These are phyloP conservation scores for Syzygium grande DNA, from an alignment of 345 rosid genomes.

Conservation along the genomic window DNA sequence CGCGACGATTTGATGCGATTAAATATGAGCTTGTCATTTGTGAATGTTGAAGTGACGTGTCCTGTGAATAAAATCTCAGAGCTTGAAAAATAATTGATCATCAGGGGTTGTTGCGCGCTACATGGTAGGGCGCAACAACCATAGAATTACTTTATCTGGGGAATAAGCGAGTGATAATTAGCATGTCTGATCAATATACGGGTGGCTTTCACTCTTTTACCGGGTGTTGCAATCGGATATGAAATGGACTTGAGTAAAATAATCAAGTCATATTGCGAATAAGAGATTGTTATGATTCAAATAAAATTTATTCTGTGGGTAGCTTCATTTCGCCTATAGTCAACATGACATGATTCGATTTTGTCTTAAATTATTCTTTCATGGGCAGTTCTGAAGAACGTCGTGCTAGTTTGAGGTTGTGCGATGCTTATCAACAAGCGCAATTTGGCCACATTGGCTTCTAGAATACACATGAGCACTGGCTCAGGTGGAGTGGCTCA, in stretches of 20 bases:
- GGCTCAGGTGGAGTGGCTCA: accelerated
- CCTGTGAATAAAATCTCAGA: not conserved
- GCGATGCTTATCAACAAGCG: not conserved
- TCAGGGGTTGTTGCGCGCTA: not conserved
- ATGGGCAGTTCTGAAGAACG: too few species aligned
- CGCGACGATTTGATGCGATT: too few species aligned
- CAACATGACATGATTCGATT: not conserved
- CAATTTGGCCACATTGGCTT: not conserved
- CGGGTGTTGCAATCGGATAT: not conserved
- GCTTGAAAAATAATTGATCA: not conserved
- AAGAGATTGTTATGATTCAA: accelerated
- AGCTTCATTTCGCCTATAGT: not conserved
- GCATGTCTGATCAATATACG: not conserved
- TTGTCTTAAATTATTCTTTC: not conserved
- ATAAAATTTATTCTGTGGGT: not conserved
- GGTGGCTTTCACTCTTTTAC: not conserved
- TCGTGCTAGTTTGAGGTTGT: not conserved
- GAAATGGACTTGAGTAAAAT: not conserved
- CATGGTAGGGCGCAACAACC: not conserved
- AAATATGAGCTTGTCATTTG: not conserved
- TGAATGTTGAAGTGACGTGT: not conserved
- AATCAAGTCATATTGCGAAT: not conserved
- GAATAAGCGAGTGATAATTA: not conserved
- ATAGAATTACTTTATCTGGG: too few species aligned
- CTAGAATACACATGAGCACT: not conserved